Evolutionary conservation across 192 early-diverging fungal species (phyloP).

Genomic region (Spinellus fusiger): DNA sequence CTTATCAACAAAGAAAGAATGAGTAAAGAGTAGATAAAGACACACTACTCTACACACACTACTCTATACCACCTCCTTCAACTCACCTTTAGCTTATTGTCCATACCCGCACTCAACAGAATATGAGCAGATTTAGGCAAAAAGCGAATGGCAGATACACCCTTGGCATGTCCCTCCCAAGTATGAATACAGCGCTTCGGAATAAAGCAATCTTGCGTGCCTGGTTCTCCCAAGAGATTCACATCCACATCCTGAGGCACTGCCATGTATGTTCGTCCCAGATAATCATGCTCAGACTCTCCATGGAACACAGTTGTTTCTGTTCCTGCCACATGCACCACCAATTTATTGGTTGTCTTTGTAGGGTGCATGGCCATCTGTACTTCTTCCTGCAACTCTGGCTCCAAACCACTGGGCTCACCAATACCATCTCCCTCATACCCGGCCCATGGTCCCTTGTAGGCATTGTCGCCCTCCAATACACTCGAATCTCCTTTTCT

Average conservation of each 20-base stretch:
- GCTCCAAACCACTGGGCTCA: constrained; percentile 45
- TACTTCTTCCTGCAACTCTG: constrained; percentile 39
- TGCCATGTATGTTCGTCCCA: constrained; percentile 95
- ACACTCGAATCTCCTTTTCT: constrained; percentile 68
- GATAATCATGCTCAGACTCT: constrained; percentile 79
- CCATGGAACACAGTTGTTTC: constrained; percentile 90
- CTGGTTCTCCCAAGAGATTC: constrained; percentile 68
- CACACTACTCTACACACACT: background rate
- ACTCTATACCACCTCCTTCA: background rate
- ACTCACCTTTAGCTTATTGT: constrained; percentile 83
- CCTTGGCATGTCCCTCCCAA: constrained; percentile 89
- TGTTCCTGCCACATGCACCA: constrained; percentile 36
- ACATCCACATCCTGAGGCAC: constrained; percentile 83
- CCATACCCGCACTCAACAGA: constrained; percentile 88
- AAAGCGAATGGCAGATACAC: constrained; percentile 85
- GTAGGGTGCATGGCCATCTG: constrained; percentile 24
- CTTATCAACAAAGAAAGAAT: constrained; percentile 28
- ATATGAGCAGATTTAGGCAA: constrained; percentile 89
- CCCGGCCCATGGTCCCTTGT: constrained; percentile 92
- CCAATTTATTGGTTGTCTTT: constrained; percentile 14
- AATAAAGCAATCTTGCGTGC: constrained; percentile 72
- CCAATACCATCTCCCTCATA: constrained; percentile 80
- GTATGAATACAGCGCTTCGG: constrained; percentile 87
- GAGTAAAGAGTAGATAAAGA: background rate
- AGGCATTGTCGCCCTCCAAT: constrained; percentile 70